These are phyloP conservation scores for Leccinellum luteum DNA, from an alignment of 768 basidiomycete genomes.

Conservation along the genomic window DNA sequence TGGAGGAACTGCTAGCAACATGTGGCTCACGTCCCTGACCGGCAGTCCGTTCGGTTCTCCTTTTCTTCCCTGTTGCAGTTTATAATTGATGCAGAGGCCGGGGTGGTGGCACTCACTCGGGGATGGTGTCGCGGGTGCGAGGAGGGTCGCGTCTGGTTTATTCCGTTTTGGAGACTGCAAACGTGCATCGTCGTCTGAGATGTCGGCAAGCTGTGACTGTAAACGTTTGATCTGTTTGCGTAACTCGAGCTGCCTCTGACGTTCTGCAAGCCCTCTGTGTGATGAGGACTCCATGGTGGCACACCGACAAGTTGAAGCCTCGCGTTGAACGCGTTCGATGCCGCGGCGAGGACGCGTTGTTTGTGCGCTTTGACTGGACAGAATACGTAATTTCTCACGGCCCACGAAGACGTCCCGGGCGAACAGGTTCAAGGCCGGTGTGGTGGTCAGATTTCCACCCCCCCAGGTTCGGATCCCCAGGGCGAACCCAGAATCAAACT, in stretches of 20 bases:
- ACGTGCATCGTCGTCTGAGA: conserved; percentile 25
- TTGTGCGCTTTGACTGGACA: conserved; percentile 5
- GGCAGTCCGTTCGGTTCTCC: conserved; percentile 39
- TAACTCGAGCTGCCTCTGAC: conserved; percentile 46
- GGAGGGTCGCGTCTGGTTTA: conserved; percentile 35
- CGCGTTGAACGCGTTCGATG: conserved; percentile 16
- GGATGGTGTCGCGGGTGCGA: conserved; percentile 57
- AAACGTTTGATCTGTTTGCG: conserved; percentile 53
- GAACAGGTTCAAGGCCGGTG: background rate
- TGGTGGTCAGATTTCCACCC: conserved; percentile 1
- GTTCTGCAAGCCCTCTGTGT: conserved; percentile 37
- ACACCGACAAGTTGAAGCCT: background rate
- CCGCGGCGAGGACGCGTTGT: conserved; percentile 23
- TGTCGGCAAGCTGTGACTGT: conserved; percentile 49
- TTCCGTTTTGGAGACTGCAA: conserved; percentile 50
- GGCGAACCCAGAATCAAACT: background rate
- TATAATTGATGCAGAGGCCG: background rate
- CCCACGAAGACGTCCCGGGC: background rate
- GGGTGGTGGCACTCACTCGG: conserved; percentile 48
- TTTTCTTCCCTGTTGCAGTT: conserved; percentile 36
- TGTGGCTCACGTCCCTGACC: conserved; percentile 20
- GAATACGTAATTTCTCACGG: conserved; percentile 26
- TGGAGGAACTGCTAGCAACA: conserved; percentile 6
- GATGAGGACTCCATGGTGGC: conserved; percentile 56
- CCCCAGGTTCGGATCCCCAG: conserved; percentile 7